These are phyloP conservation scores for Fragaria ananassa DNA, from an alignment of 306 rosid species.

Conservation along the genomic window DNA sequence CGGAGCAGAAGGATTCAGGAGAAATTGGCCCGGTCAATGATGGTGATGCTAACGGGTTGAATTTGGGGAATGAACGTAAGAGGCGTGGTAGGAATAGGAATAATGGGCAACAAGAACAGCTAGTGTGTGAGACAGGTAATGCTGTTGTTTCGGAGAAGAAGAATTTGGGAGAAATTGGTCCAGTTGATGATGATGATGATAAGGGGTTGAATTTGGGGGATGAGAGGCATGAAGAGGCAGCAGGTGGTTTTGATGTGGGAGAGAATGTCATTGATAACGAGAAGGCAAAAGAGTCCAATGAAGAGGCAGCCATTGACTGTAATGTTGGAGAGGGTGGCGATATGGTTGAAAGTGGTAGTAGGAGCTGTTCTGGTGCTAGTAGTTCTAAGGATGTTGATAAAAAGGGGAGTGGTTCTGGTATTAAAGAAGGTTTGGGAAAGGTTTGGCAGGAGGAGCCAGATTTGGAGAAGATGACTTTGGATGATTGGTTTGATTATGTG, in stretches of 20 bases:
- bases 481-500: slow-evolving; percentile 8
- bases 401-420: not conserved
- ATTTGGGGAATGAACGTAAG: not conserved
- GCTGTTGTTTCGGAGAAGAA: not conserved
- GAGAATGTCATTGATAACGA: too few species aligned
- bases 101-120: not conserved
- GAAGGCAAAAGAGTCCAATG: not conserved
- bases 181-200: not conserved
- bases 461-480: not conserved
- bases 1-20: not conserved
- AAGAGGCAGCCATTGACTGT: not conserved
- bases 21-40: not conserved
- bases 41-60: too few species aligned
- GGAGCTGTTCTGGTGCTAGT: not conserved
- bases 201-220: too few species aligned
- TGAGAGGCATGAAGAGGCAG: too few species aligned
- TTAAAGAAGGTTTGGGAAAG: not conserved
- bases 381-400: not conserved
- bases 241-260: too few species aligned
- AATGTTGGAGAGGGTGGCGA: slow-evolving; percentile 8
- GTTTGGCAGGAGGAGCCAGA: not conserved
- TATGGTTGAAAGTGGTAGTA: not conserved
- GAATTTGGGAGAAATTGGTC: not conserved
- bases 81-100: not conserved
- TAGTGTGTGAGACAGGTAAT: not conserved